phyloP scores from a whole-genome alignment of 192 early-diverging fungal genomes.

The Entomortierella lignicola region DNA sequence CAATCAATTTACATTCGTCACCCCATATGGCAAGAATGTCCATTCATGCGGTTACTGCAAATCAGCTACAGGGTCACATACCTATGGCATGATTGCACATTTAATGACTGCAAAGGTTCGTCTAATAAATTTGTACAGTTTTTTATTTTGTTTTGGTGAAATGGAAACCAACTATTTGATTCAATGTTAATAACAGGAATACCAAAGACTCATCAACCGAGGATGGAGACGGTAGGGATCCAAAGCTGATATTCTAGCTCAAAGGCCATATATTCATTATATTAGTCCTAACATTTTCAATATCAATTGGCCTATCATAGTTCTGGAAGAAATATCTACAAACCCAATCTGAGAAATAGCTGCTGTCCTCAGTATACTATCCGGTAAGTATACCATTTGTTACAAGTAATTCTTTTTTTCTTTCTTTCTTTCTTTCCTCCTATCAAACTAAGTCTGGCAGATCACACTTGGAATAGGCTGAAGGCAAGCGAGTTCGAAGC shows the following conservation, averaged over 20 bases:
- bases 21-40: slow-evolving; percentile 35
- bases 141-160: too few species aligned
- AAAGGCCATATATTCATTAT: too few species aligned
- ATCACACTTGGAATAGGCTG: slow-evolving; percentile 49
- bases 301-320: slow-evolving; percentile 24
- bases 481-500: slow-evolving; percentile 64
- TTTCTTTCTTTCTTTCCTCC: neutral
- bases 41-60: slow-evolving; percentile 80
- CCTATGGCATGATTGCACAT: slow-evolving; percentile 74
- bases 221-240: slow-evolving; percentile 77
- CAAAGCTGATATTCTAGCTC: too few species aligned
- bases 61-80: slow-evolving; percentile 57
- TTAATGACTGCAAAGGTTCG: slow-evolving; percentile 52
- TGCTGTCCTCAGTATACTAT: slow-evolving; percentile 86
- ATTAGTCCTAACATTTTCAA: neutral
- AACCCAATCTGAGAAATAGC: slow-evolving; percentile 70
- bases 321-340: slow-evolving; percentile 80
- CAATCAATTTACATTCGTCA: slow-evolving; percentile 44
- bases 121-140: too few species aligned
- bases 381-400: slow-evolving; percentile 37
- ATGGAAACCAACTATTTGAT: neutral
- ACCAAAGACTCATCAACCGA: slow-evolving; percentile 75
- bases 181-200: slow-evolving; percentile 51
- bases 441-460: neutral
- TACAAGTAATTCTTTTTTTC: neutral